Conservation (phyloP, 495 filamentous ascomycete species). For the Apiosordaria backusii region DNA sequence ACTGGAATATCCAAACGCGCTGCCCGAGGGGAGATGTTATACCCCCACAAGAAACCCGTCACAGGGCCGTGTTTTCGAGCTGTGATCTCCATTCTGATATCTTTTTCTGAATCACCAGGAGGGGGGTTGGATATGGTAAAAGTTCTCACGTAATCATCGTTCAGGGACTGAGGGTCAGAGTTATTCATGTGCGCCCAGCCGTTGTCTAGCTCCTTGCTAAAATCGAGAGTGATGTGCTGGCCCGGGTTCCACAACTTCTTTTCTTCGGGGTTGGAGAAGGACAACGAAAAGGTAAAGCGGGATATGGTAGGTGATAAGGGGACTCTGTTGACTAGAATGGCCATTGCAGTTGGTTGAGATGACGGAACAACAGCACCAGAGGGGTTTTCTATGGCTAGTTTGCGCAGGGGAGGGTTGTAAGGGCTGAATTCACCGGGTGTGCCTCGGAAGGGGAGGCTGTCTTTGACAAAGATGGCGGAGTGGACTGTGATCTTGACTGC, state of each 20-base stretch:
- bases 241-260: slow-evolving; percentile 55
- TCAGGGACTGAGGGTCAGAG: slow-evolving; percentile 69
- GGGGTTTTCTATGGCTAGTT: slow-evolving; percentile 28
- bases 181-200: slow-evolving; percentile 82
- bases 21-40: slow-evolving; percentile 36
- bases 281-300: slow-evolving; percentile 60
- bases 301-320: slow-evolving; percentile 60
- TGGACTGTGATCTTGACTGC: slow-evolving; percentile 62
- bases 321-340: slow-evolving; percentile 52
- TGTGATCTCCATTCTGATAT: slow-evolving; percentile 64
- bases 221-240: slow-evolving; percentile 72
- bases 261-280: slow-evolving; percentile 9
- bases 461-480: slow-evolving; percentile 57
- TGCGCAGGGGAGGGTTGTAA: slow-evolving; percentile 55
- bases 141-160: slow-evolving; percentile 78
- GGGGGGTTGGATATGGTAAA: slow-evolving; percentile 70
- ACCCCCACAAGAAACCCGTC: slow-evolving; percentile 61
- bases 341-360: slow-evolving; percentile 31
- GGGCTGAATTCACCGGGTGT: slow-evolving; percentile 55
- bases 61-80: slow-evolving; percentile 62
- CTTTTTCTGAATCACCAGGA: slow-evolving; percentile 14
- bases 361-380: slow-evolving; percentile 3
- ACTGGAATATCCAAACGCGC: slow-evolving; percentile 60
- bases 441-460: slow-evolving; percentile 66
- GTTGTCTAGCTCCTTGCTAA: slow-evolving; percentile 59